Conservation (phyloP, 2,329 filamentous ascomycete genomes). For the Xylaria sp. region DNA sequence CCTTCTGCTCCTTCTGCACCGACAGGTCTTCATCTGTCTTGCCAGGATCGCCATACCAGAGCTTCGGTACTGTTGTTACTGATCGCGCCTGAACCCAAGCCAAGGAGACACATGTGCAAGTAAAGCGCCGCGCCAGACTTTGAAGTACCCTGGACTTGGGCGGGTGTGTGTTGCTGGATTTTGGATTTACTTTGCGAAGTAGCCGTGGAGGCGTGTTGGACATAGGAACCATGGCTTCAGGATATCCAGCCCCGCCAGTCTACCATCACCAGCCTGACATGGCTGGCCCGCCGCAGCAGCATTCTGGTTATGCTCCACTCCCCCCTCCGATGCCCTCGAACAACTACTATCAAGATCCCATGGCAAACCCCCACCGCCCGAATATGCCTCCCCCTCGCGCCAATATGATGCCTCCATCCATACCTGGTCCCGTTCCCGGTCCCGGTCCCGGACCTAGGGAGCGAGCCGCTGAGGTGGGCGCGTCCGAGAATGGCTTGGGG, state of each 20-base stretch:
- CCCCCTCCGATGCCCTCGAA: slow-evolving; percentile 48
- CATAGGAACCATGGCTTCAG: slow-evolving; percentile 47
- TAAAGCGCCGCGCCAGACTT: slow-evolving; percentile 20
- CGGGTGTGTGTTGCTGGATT: slow-evolving; percentile 22
- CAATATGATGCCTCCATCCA: slow-evolving; percentile 47
- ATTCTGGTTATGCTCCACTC: slow-evolving; percentile 47
- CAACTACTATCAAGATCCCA: slow-evolving; percentile 47
- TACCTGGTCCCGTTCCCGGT: slow-evolving; percentile 44
- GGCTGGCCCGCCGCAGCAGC: slow-evolving; percentile 45
- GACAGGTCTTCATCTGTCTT: slow-evolving; percentile 9
- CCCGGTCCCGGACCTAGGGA: slow-evolving; percentile 45
- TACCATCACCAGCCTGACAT: slow-evolving; percentile 48
- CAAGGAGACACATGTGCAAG: slow-evolving; percentile 27
- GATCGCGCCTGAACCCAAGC: background rate
- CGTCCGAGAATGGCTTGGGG: slow-evolving; percentile 45
- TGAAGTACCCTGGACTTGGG: slow-evolving; percentile 13
- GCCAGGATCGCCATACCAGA: slow-evolving; percentile 2
- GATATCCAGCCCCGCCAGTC: slow-evolving; percentile 48
- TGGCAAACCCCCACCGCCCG: slow-evolving; percentile 46
- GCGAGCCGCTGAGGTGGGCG: slow-evolving; percentile 41
- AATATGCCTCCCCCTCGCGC: slow-evolving; percentile 49
- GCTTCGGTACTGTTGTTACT: slow-evolving; percentile 5
- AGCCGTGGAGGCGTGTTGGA: slow-evolving; percentile 28
- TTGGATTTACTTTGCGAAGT: slow-evolving; percentile 30
- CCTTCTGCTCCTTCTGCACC: slow-evolving; percentile 10